Evolutionary conservation across 2,329 filamentous ascomycete species (phyloP), one percentile per base, ranked within the genome.

Genomic region (Colletotrichum paranaense): DNA sequence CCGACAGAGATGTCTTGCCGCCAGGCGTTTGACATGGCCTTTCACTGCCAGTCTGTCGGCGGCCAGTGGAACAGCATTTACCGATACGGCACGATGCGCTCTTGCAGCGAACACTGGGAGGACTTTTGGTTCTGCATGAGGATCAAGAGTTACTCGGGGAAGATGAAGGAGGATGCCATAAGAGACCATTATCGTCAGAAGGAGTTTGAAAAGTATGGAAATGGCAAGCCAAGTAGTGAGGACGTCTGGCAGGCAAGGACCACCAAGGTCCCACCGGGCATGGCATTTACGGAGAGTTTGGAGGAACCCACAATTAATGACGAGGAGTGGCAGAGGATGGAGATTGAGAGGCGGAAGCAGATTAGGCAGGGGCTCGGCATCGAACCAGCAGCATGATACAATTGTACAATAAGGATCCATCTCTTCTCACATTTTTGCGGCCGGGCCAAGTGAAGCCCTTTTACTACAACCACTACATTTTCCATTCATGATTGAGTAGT

Each of bases 41-140:
- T 96, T 89, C 94, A 96, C 87, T 99, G 97, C 88, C 94, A 97
- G 81, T 95, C 93, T 0, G 87, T 98, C 9, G 95, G 95, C 66
- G 95, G 96, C 1, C 95, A 98, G 82, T 98, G 95, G 87, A 95
- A 94, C 79, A 92, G 95, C 79, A 89, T 98, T 49, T 99, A 98
- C 87, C 93, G 97, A 52, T 92, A 95, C 80, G 97, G 97, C 74
- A 85, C 87, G 55, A 86, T 97, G 79, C 90, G 92, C 57, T 88
- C 90, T 4, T 99, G 97, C 87, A 90, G 88, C 74, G 93, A 97
- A 76, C 92, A 95, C 75, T 98, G 96, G 95, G 90, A 92, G 74
- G 94, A 98, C 82, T 98, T 98, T 84, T 97, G 95, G 94, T 96
- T 98, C 85, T 99, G 97, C 87, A 98, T 98, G 95, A 92, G 94